These are phyloP conservation scores for Selenicereus undatus DNA, from an alignment of 148 eudicot genomes.

Conservation along the genomic window DNA sequence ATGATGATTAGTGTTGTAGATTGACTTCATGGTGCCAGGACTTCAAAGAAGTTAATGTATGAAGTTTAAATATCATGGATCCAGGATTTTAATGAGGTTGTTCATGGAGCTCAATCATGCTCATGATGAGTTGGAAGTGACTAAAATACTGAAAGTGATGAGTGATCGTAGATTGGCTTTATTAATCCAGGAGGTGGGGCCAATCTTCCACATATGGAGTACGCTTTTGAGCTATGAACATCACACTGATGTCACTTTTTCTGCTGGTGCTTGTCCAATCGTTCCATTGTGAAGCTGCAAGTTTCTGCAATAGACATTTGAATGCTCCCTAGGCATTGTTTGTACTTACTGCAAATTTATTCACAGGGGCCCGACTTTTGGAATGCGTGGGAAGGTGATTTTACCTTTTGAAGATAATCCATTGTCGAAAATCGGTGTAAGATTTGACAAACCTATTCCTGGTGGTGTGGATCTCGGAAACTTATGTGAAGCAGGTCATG, in stretches of 20 bases:
- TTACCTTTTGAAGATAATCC: constrained; percentile 81
- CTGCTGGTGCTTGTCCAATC: not conserved
- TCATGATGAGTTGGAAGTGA: not conserved
- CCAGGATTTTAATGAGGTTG: not conserved
- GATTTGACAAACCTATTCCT: constrained; percentile 71
- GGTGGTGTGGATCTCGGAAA: constrained; percentile 89
- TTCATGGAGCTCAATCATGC: not conserved
- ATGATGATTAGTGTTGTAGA: not conserved
- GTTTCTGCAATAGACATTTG: not conserved
- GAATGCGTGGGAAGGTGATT: constrained; percentile 80
- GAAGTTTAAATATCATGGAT: not conserved
- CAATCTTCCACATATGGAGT: not conserved
- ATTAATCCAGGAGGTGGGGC: not conserved
- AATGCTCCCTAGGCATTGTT: not conserved
- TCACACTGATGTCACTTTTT: not conserved
- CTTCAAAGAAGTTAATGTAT: not conserved
- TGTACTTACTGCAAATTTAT: constrained; percentile 5
- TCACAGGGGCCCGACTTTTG: constrained; percentile 72
- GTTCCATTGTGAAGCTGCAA: not conserved
- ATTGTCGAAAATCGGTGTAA: constrained; percentile 81
- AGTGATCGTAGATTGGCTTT: not conserved
- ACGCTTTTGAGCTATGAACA: not conserved
- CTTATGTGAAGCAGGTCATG: constrained; percentile 68
- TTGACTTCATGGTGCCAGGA: not conserved
- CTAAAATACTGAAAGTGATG: not conserved